Base-by-base conservation (phyloP, 495 filamentous ascomycete species). In the Penicillium turbatum region DNA sequence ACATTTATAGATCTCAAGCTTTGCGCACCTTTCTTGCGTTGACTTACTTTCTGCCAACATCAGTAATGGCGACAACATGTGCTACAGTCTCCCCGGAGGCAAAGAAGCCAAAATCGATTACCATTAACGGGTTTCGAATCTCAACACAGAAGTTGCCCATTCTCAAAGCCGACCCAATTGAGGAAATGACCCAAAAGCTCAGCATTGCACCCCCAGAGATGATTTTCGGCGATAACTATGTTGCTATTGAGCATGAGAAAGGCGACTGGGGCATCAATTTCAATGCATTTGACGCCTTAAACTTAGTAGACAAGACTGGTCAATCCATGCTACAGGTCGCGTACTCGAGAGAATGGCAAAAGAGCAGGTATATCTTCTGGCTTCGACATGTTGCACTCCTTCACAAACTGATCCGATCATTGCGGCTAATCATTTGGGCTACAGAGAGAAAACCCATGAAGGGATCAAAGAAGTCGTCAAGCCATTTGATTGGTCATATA, bases 401-500 rank as follows among this genome's bases (percentile, higher is more conserved):
- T 24, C 21, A 24, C 21, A 24, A 24, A 2, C 21, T 4, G 21
- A 24, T 19, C 15, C 11, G 26, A 24, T n/a, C 6, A 16, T 45
- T 16, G 26, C 15, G 15, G 12, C 50, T 36, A 35, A n/a, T 10
- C 24, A 27, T 48, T 16, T n/a, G 16, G 15, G 2, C 0, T 17
- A 7, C 48, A 87, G 92, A 59, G 90, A 96, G 68, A 83, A 84
- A 62, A 86, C 89, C 11, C 85, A 89, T 61, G 89, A 91, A 49
- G 89, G 88, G 16, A 96, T 97, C 51, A 90, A 87, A 64, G 90
- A 96, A 65, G 85, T 97, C 15, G 88, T 97, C 15, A 90, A 90
- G 67, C 90, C 92, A 9, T 98, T 93, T 67, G 93, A 98, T 72
- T 98, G 93, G 93, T 95, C 90, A 35, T 98, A 97, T 68, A 91